phyloP scores from a whole-genome alignment of 768 basidiomycete species.

The Naganishia vishniacii region DNA sequence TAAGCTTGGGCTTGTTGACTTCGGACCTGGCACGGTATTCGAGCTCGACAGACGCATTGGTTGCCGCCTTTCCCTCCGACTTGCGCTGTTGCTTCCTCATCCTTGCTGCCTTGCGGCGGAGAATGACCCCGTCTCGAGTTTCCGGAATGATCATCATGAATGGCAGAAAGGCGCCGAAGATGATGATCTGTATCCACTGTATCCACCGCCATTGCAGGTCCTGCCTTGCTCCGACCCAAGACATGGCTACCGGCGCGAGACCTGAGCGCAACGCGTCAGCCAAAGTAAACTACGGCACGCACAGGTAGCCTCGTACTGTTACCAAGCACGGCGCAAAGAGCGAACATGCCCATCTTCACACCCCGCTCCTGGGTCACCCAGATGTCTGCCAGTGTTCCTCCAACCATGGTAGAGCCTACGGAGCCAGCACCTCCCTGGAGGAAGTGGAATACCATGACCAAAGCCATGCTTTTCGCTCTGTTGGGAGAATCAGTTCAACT shows the following conservation, averaged over 20 bases:
- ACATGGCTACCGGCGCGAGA: constrained; percentile 60
- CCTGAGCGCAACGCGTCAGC: constrained; percentile 43
- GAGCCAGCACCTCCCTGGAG: constrained; percentile 46
- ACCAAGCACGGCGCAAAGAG: constrained; percentile 51
- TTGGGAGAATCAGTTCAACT: constrained; percentile 11
- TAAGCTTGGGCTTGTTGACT: constrained; percentile 36
- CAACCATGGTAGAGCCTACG: constrained; percentile 50
- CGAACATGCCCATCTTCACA: constrained; percentile 21
- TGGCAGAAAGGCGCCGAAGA: constrained; percentile 56
- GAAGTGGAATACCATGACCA: constrained; percentile 47
- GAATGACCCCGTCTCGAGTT: constrained; percentile 64
- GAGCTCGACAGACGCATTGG: constrained; percentile 28
- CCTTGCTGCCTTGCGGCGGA: constrained; percentile 8
- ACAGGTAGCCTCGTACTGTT: constrained; percentile 36
- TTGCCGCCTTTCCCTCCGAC: not conserved
- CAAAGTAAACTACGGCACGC: not conserved
- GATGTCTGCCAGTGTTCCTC: constrained; percentile 50
- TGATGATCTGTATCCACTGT: constrained; percentile 69
- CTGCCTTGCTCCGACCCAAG: constrained; percentile 57
- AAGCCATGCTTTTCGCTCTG: constrained; percentile 46
- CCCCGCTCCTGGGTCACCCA: constrained; percentile 40
- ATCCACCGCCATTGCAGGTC: constrained; percentile 73
- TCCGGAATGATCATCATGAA: constrained; percentile 61
- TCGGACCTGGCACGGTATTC: constrained; percentile 41
- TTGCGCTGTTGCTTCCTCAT: constrained; percentile 15